Percentiles rank a stretch among this genome's conserved stretches.
phyloP scores from a whole-genome alignment of 106 monocot genomes.

The Agapanthus africanus region DNA sequence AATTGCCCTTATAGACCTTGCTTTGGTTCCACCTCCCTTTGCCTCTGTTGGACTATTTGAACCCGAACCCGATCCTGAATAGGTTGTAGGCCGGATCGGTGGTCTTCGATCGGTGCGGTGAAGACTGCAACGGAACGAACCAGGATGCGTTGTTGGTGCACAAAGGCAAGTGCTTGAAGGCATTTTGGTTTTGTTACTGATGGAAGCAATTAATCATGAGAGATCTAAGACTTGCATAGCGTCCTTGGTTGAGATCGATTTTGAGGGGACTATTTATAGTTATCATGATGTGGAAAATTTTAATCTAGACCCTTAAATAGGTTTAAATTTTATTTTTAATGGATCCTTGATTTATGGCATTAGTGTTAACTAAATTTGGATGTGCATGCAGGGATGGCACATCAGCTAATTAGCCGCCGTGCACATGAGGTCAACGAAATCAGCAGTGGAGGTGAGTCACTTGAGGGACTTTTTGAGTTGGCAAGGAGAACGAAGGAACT shows the following conservation, averaged over 20 bases:
- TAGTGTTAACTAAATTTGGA: not conserved
- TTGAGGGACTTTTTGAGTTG: not conserved
- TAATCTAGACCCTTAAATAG: too few species aligned
- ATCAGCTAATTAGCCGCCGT: not conserved
- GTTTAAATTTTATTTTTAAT: too few species aligned
- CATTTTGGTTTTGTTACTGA: not conserved
- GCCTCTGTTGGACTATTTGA: not conserved
- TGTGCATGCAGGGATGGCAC: not conserved
- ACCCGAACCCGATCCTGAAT: not conserved
- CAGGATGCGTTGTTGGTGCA: constrained; percentile 2
- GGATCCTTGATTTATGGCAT: too few species aligned
- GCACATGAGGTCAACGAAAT: not conserved
- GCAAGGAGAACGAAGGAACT: too few species aligned
- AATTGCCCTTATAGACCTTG: not conserved
- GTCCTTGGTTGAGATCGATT: not conserved
- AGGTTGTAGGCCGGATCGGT: not conserved
- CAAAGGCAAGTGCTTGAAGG: not conserved
- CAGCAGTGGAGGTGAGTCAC: constrained; percentile 1
- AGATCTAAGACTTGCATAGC: too few species aligned
- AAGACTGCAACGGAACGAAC: not conserved
- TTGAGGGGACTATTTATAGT: not conserved
- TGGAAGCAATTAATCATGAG: not conserved
- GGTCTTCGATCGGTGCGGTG: not conserved
- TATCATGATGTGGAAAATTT: not conserved
- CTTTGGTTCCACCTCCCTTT: not conserved